These are phyloP conservation scores for Amanita jacksonii DNA, from an alignment of 768 basidiomycete genomes.

Conservation along the genomic window DNA sequence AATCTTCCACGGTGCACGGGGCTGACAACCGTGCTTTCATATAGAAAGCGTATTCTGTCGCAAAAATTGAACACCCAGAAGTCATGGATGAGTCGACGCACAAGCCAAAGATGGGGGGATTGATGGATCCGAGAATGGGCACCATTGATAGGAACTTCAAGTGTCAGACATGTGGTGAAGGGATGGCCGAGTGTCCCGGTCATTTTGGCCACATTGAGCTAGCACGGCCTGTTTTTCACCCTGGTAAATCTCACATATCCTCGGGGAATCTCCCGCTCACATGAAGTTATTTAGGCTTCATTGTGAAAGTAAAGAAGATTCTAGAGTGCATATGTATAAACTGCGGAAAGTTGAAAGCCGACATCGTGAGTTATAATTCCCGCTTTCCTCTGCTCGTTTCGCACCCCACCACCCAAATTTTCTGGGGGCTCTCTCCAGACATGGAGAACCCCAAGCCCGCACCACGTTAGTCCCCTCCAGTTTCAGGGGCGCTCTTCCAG, in stretches of 20 bases:
- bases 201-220: constrained; percentile 99
- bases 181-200: constrained; percentile 99
- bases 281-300: constrained; percentile 60
- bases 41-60: constrained; percentile 98
- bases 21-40: constrained; percentile 12
- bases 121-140: constrained; percentile 98
- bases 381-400: constrained; percentile 81
- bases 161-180: constrained; percentile 99
- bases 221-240: constrained; percentile 91
- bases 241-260: constrained; percentile 46
- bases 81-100: constrained; percentile 94
- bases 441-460: constrained; percentile 94
- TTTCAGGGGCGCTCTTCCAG: constrained; percentile 78
- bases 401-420: constrained; percentile 93
- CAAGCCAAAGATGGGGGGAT: constrained; percentile 83
- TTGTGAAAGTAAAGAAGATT: constrained; percentile 99
- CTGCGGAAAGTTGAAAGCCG: constrained; percentile 95
- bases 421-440: constrained; percentile 96
- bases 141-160: constrained; percentile 97
- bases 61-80: constrained; percentile 97
- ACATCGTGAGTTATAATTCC: constrained; percentile 84
- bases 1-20: constrained; percentile 6
- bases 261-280: not conserved
- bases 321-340: constrained; percentile 98
- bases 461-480: constrained; percentile 66